Evolutionary conservation across 164 flowering plant species (phyloP), one percentile per base, ranked within the genome.

Genomic region (Houttuynia cordata): DNA sequence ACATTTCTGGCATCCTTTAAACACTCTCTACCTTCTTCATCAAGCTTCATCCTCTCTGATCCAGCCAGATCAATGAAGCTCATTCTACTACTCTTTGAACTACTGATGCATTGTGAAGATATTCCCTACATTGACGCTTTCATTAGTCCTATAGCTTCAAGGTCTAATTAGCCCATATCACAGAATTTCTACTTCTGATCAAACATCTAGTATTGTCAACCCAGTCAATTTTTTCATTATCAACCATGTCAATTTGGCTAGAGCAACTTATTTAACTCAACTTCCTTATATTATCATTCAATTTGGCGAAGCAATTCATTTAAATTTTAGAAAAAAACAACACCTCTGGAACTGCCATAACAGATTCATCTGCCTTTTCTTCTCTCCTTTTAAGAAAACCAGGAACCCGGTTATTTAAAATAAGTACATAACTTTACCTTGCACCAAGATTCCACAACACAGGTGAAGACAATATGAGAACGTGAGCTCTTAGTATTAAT

Each of bases 31-130:
- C 78, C 73, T 19, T 77, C 74, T 71, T 83, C 91, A 39, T 75
- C 93, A 53, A 67, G 70, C 62, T 75, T 80, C 65, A 64, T 80
- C 65, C 74, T 79, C 41, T 88, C 96, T 24, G 75, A 66, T 66
- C 95, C 99, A 72, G 97, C 97, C 76, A 94, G 91, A 73, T 94
- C 99, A 66, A 94, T 70, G 24, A 94, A 72, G 72, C 75, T 79
- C 67, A 94, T 87, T 75, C 93, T 84, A 80, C 99, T 94, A 59
- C 80, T 81, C 66, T 75, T 91, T 59, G 99, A 85, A 73, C 86
- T 88, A 73, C 82, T 79, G 60, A 88, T 82, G 58, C 81, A 70
- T 67, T 75, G 82, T 58, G 95, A 80, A 25, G 93, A 80, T 56
- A 76, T 72, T 51, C 73, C 96, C 97, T 91, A 83, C 49, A 45